A percentile compares a stretch with the other conserved stretches of the same genome.
phyloP scores from a whole-genome alignment of 495 filamentous ascomycete species.

The Hyaloscypha bicolor region DNA sequence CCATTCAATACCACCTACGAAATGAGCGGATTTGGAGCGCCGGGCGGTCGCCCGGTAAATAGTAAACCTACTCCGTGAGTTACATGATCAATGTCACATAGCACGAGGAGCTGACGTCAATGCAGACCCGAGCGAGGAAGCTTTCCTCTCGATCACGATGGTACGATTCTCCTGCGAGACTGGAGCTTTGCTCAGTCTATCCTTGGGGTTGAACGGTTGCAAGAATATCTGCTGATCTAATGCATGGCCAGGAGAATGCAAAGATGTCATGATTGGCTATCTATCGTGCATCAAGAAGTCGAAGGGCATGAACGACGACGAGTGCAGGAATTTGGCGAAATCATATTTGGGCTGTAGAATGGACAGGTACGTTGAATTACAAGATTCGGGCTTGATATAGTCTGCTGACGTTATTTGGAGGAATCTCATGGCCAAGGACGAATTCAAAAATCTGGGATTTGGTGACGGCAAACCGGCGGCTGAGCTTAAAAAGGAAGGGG shows the following conservation, averaged over 20 bases:
- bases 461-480: constrained; percentile 48
- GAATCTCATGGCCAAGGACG: constrained; percentile 93
- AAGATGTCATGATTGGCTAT: constrained; percentile 79
- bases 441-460: constrained; percentile 91
- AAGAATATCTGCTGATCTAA: constrained; percentile 13
- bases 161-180: constrained; percentile 46
- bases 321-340: constrained; percentile 84
- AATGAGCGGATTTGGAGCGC: constrained; percentile 70
- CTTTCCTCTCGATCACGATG: constrained; percentile 95
- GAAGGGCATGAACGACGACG: constrained; percentile 79
- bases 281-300: constrained; percentile 80
- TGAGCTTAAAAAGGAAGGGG: constrained; percentile 11
- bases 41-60: constrained; percentile 69
- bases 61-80: constrained; percentile 79
- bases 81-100: neutral
- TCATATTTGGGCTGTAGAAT: constrained; percentile 88
- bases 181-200: neutral
- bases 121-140: constrained; percentile 88
- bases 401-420: constrained; percentile 43
- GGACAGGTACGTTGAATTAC: constrained; percentile 71
- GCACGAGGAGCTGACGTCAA: constrained; percentile 16
- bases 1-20: neutral
- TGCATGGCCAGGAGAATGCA: constrained; percentile 77
- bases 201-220: neutral
- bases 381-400: neutral